Base-by-base conservation (phyloP, 2,329 filamentous ascomycete genomes). In the Blumeria graminis region DNA sequence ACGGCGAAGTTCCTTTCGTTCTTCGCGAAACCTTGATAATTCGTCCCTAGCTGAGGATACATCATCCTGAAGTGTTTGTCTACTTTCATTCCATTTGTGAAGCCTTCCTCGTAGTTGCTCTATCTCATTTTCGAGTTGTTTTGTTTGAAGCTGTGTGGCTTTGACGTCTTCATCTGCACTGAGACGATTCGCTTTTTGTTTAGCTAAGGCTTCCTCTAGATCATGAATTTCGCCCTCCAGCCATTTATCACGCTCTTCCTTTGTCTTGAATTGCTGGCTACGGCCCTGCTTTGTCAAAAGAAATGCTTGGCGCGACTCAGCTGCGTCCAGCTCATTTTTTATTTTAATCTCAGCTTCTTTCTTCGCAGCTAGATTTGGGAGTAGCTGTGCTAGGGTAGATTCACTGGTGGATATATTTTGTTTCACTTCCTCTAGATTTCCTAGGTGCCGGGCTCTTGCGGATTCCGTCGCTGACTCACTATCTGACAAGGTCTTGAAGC, bases 211-310 rank as follows among this genome's bases (percentile, higher is more conserved):
- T 38, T 78, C 72, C 61, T 87, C 84, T 56, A 89, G 78, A 38
- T 93, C 84, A 48, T 84, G 75, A 57, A 96, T 86, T 68, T 95
- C 84, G 59, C 79, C 76, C 59, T 79, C 80, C 54, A 98, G 72
- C 74, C 80, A 95, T 38, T 79, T 77, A 67, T 98, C 90, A 46
- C 93, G 82, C 66, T 96, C 87, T 8, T 78, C 77, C 71, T 94
- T 94, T 67, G 80, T 93, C 65, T 77, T 84, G 69, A 94, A 98
- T 60, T 87, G 84, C 16, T 84, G 83, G 61, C 84, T 88, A 50
- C 90, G 82, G 46, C 84, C 87, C 69, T 98, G 90, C 68, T 98
- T 98, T 55, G 85, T 86, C 65, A 94, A 86, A 7, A 98, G 76
- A 39, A 89, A 81, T 61, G 84, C 80, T 45, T 86, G 77, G 5